These are phyloP conservation scores for Orbilia blumenaviensis DNA, from an alignment of 2,329 filamentous ascomycete genomes.

Conservation along the genomic window DNA sequence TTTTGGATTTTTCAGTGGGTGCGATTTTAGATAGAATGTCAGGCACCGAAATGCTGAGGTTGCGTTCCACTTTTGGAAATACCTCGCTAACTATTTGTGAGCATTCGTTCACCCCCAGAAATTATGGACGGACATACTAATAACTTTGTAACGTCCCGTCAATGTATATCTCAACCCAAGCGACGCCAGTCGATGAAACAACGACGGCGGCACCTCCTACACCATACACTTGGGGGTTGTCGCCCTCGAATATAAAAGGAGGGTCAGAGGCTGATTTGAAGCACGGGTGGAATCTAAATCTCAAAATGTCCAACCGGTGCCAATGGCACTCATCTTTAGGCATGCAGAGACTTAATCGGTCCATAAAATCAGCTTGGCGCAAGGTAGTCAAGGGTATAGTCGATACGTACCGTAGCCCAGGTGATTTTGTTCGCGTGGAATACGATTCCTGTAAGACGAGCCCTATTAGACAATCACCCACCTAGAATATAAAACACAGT, in stretches of 20 bases:
- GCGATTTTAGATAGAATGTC: constrained; percentile 75
- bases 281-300: constrained; percentile 88
- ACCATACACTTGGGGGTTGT: constrained; percentile 56
- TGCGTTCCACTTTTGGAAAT: constrained; percentile 69
- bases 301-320: constrained; percentile 88
- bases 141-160: constrained; percentile 81
- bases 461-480: background rate
- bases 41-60: constrained; percentile 76
- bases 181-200: constrained; percentile 81
- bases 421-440: constrained; percentile 55
- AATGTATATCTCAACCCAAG: constrained; percentile 87
- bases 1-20: constrained; percentile 76
- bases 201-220: constrained; percentile 80
- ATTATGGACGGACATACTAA: constrained; percentile 73
- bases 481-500: background rate
- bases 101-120: constrained; percentile 68
- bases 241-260: constrained; percentile 58
- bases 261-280: constrained; percentile 84
- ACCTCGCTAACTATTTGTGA: constrained; percentile 58
- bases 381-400: background rate
- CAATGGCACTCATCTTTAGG: constrained; percentile 83
- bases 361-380: constrained; percentile 24
- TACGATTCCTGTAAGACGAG: constrained; percentile 54
- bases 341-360: constrained; percentile 52
- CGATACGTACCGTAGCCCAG: constrained; percentile 51